Evolutionary conservation across 1,284 basidiomycete genomes (phyloP), one percentile per base, ranked within the genome.

Genomic region (Ganoderma lucidum): DNA sequence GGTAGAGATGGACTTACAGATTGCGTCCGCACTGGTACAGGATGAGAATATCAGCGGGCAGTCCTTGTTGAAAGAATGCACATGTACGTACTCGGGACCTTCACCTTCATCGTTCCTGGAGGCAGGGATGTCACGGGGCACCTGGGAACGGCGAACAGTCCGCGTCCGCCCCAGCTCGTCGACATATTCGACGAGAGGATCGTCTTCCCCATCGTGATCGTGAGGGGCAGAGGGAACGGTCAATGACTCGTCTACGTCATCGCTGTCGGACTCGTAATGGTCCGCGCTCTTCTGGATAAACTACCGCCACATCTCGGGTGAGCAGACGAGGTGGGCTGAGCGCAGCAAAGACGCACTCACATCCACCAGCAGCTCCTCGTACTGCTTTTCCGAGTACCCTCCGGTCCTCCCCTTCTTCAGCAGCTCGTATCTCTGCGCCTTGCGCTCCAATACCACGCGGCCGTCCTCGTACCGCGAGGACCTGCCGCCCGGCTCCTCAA

Each of bases 401-500:
- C 90, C 95, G 9, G 88, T 90, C 80, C 95, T 93, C 8, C 97
- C 97, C 71, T 89, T 90, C 74, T 85, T 82, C 42, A 97, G 80
- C 76, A 94, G 91, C 6, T 95, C 92, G 76, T 98, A 98, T 68
- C 93, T 89, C 77, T 87, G 87, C 6, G 95, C 91, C 79, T 98
- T 98, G 60, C 90, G 86, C 78, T 94, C 90, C 63, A 98, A 80
- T 5, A 85, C 86, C 1, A 88, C 87, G 9, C 88, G 88, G 10
- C 91, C 90, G 1, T 86, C 86, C 53, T 94, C 93, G 9, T 92
- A 78, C 39, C 39, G 39, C 0, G 90, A 93, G n/a, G 88, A 87
- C 73, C 84, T 87, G 80, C 86, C 88, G 65, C 86, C 88, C 65
- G 91, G 79, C 44, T 81, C 87, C 71, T 93, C 90, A 5, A 91